A percentile compares a stretch with the other conserved stretches of the same genome.
Conservation (phyloP, 208 protist genomes). For the Wallacemonas collosoma region DNA sequence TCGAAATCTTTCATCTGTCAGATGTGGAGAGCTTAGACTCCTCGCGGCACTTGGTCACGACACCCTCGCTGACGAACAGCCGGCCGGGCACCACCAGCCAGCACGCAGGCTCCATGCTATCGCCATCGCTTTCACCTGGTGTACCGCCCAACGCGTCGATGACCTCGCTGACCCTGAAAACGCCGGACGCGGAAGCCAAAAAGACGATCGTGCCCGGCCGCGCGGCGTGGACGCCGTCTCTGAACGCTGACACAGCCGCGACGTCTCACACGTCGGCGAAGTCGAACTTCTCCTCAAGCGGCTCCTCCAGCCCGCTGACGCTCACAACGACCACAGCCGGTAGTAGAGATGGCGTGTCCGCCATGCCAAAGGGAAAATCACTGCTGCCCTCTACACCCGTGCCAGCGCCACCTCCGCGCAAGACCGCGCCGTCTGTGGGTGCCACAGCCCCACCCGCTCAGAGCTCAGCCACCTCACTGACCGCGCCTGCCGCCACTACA, state of each 20-base stretch:
- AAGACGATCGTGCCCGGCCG: not conserved
- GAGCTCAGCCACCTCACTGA: not conserved
- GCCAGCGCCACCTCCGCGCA: not conserved
- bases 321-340: no score
- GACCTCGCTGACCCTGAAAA: not conserved
- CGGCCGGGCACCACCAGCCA: no score
- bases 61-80: not conserved
- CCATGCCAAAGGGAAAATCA: not conserved
- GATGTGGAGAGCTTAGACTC: constrained; percentile 3
- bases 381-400: not conserved
- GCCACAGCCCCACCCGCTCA: no score
- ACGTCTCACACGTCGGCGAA: not conserved
- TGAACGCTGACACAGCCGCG: not conserved
- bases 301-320: no score
- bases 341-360: not conserved
- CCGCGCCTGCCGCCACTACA: not conserved
- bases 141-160: not conserved
- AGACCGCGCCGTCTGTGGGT: not conserved
- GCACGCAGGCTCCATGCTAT: no score
- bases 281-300: no score
- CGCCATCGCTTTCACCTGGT: no score
- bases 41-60: not conserved
- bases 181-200: not conserved
- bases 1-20: not conserved
- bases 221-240: not conserved